These are phyloP conservation scores for Kwoniella dendrophila DNA, from an alignment of 768 basidiomycete species.

Conservation along the genomic window DNA sequence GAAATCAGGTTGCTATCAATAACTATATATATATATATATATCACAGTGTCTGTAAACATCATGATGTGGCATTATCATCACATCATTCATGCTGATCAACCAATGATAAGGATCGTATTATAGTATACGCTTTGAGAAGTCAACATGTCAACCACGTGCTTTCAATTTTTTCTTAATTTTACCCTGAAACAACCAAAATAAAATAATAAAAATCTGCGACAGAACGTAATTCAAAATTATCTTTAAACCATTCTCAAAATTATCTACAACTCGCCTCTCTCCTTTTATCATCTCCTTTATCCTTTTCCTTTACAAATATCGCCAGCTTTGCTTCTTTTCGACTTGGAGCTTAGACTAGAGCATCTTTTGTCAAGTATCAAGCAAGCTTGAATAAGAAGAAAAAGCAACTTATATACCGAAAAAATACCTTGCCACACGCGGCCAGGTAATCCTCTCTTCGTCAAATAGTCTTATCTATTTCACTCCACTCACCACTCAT, in stretches of 20 bases:
- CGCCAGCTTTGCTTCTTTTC: background rate
- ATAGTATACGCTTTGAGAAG: too few species aligned
- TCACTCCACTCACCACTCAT: slow-evolving; percentile 10
- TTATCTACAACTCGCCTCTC: slow-evolving; percentile 11
- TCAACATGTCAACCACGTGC: background rate
- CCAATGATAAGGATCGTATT: too few species aligned
- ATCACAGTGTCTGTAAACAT: too few species aligned
- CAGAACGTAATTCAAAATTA: too few species aligned
- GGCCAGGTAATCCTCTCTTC: slow-evolving; percentile 20
- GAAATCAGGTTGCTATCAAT: too few species aligned
- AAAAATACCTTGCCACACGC: slow-evolving; percentile 21
- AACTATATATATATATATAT: too few species aligned
- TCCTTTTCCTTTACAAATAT: background rate
- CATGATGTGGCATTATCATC: too few species aligned
- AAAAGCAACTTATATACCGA: background rate
- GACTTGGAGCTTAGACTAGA: slow-evolving; percentile 1
- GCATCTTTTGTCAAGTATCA: background rate
- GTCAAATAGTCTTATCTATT: background rate
- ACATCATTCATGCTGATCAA: too few species aligned
- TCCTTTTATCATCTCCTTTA: slow-evolving; percentile 2
- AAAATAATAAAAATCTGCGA: too few species aligned
- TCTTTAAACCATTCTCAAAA: background rate
- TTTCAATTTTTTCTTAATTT: background rate
- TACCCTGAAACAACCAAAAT: too few species aligned
- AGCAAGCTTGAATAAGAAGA: background rate